phyloP scores from a whole-genome alignment of 352 stramenopile species.

The Phytophthora cryptogea region DNA sequence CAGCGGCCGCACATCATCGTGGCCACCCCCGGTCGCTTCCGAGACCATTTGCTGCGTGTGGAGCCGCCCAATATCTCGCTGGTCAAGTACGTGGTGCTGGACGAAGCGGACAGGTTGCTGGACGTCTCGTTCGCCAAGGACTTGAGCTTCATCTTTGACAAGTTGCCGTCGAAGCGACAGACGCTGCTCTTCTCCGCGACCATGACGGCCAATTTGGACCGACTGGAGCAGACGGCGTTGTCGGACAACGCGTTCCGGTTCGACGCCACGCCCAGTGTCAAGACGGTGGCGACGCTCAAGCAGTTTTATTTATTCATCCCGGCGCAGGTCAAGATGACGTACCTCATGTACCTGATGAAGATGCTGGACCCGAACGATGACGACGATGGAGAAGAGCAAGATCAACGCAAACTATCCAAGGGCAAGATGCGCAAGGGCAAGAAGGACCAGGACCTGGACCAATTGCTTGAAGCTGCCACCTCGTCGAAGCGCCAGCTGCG shows the following conservation, averaged over 20 bases:
- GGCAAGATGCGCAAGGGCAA: conserved; percentile 34
- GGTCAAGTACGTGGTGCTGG: conserved; percentile 96
- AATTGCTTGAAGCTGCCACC: conserved; percentile 24
- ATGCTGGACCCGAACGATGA: conserved; percentile 64
- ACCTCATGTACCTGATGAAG: conserved; percentile 91
- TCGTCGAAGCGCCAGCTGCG: conserved; percentile 42
- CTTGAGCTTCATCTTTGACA: conserved; percentile 86
- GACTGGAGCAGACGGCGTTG: conserved; percentile 76
- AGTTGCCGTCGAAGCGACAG: conserved; percentile 84
- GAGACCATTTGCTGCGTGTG: conserved; percentile 91
- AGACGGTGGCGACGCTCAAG: conserved; percentile 92
- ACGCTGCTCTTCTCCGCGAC: conserved; percentile 98
- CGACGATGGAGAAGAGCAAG: conserved; percentile 59
- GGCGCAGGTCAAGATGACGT: conserved; percentile 95
- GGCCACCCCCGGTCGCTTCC: conserved; percentile 95
- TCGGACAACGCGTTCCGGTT: conserved; percentile 64
- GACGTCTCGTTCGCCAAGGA: conserved; percentile 88
- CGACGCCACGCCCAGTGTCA: conserved; percentile 76
- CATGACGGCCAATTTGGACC: conserved; percentile 93
- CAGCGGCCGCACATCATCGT: conserved; percentile 96
- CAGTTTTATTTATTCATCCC: conserved; percentile 99
- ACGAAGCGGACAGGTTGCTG: conserved; percentile 97
- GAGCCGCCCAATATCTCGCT: conserved; percentile 90
- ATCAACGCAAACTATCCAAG: conserved; percentile 34
- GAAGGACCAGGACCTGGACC: conserved; percentile 36